Base-by-base conservation (phyloP, 768 basidiomycete species). In the Mycena sanguinolenta region DNA sequence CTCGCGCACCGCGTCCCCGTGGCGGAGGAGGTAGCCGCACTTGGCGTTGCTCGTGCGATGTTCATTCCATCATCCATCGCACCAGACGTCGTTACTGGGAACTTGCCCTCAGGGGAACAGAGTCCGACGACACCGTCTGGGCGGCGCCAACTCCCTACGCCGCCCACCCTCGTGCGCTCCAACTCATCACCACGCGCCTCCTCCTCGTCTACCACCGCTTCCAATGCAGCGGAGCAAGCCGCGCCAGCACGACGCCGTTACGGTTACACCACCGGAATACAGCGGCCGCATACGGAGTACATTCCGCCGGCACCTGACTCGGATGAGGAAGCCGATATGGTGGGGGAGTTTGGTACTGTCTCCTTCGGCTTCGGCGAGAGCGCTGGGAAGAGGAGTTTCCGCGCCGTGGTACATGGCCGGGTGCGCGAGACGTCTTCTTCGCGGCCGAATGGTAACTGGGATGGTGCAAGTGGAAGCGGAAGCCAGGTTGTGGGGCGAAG, bases 331-430 rank as follows among this genome's bases (percentile, higher is more conserved):
- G n/a, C 36, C 50, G 53, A 30, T 17, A 39, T 17, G 30, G 44
- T 55, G 46, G 65, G 68, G 8, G 78, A 80, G 64, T 82, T 80
- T 61, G 76, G 77, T 16, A 77, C 75, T 62, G 66, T 76, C 36
- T 71, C 77, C 14, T 61, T 75, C 16, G 69, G 55, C n/a, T 57
- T 57, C 14, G 54, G 28, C 30, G 21, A 30, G 17, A 28, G 36
- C 14, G 36, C 59, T n/a, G 75, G 63, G 50, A 62, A 74, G 73
- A 63, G 80, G 66, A 80, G 82, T 5, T 91, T 91, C 78, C 84
- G 80, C 57, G 88, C 90, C 28, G 86, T 90, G 19, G 90, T 91
- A 46, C 90, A 90, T 72, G 79, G 83, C 68, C 90, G 87, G 74
- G 82, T 88, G 30, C 80, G 83, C 5, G 88, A 89, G 60, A 67